These are phyloP conservation scores for Geoglossum cookeanum DNA, from an alignment of 2,329 filamentous ascomycete genomes.

Conservation along the genomic window DNA sequence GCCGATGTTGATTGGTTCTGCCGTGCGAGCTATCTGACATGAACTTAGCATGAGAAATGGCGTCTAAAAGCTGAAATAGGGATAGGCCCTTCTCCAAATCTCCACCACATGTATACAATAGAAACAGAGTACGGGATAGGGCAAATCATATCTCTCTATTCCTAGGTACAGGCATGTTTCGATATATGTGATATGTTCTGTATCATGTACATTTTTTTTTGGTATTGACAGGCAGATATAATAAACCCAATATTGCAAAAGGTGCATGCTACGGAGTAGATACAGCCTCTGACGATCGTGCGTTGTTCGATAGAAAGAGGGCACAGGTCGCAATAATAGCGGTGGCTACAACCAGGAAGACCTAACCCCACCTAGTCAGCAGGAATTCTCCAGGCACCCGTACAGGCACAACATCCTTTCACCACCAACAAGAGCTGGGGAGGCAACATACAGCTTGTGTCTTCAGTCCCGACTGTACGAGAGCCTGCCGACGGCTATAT, in stretches of 20 bases:
- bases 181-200: too few relatives aligned
- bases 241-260: too few relatives aligned
- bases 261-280: not conserved
- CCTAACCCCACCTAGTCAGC: conserved; percentile 5
- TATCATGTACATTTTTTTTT: too few relatives aligned
- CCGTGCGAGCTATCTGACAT: not conserved
- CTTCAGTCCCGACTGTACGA: conserved; percentile 88
- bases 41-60: not conserved
- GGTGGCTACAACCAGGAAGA: conserved; percentile 21
- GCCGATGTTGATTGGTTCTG: not conserved
- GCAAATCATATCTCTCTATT: too few relatives aligned
- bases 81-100: not conserved
- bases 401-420: not conserved
- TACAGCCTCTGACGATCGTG: conserved; percentile 4
- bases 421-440: not conserved
- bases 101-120: not conserved
- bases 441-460: conserved; percentile 53
- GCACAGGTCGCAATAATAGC: conserved; percentile 23
- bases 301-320: conserved; percentile 22
- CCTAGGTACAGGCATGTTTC: too few relatives aligned
- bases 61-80: not conserved
- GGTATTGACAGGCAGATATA: too few relatives aligned
- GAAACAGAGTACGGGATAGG: too few relatives aligned
- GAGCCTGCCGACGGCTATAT: conserved; percentile 57
- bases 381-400: not conserved